Percentiles rank a stretch among this genome's conserved stretches.
These are phyloP conservation scores for Abortiporus biennis DNA, from an alignment of 1,284 basidiomycete species.

Conservation along the genomic window DNA sequence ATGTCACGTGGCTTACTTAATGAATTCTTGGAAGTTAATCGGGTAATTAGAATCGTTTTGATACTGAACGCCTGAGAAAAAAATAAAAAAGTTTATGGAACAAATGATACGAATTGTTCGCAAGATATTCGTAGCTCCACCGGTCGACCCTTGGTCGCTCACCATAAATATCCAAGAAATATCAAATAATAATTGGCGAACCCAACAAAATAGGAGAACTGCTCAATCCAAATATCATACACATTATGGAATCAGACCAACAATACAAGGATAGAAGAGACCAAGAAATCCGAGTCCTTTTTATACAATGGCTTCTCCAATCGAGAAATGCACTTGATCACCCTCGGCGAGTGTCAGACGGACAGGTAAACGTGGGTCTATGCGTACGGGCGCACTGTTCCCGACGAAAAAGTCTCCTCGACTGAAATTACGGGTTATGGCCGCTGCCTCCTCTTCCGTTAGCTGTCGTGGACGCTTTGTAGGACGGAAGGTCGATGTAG, in stretches of 20 bases:
- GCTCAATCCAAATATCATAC: neutral
- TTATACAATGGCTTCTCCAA: slow-evolving; percentile 55
- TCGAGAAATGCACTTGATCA: slow-evolving; percentile 73
- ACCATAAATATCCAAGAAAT: no score
- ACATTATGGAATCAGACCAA: neutral
- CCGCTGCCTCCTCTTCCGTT: slow-evolving; percentile 73
- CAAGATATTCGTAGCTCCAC: no score
- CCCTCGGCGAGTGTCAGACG: slow-evolving; percentile 71
- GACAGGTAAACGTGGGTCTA: slow-evolving; percentile 71
- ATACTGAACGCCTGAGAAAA: no score
- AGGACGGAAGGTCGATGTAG: slow-evolving; percentile 67
- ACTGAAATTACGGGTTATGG: slow-evolving; percentile 72
- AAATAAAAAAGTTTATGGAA: no score
- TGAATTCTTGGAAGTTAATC: no score
- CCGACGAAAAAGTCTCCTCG: slow-evolving; percentile 77
- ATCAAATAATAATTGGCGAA: no score
- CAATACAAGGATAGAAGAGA: neutral
- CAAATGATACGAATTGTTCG: no score
- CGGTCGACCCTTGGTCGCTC: no score
- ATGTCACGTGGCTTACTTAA: no score
- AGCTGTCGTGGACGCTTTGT: slow-evolving; percentile 67
- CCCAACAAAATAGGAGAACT: neutral
- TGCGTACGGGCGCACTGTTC: slow-evolving; percentile 67
- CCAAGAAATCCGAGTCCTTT: no score
- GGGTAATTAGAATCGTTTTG: no score